Evolutionary conservation across 345 rosid genomes (phyloP), one percentile per base, ranked within the genome.

Genomic region (Geranium brycei): DNA sequence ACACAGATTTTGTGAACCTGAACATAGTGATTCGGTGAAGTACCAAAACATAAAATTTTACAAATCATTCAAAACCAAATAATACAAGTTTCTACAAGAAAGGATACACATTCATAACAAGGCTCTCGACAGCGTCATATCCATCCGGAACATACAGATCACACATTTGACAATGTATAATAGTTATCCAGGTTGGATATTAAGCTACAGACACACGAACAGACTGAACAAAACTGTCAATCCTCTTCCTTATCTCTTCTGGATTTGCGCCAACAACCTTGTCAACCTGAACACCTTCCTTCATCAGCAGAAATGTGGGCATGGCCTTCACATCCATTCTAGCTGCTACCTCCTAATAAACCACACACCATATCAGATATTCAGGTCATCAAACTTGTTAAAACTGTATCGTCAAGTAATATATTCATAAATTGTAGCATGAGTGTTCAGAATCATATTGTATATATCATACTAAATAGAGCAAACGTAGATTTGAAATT

Each of bases 241-340:
- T 73, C 85, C 88, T 78, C 80, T 78, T 87, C 95, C 81, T 87
- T 41, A 89, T 83, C 84, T 89, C 96, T 57, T 81, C 96, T 5
- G 91, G 96, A 65, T 93, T 87, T 2, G 95, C 97, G 12, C 99
- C 99, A 31, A 93, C 95, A 14, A 89, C 59, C 79, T 82, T 93
- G 80, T 89, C 95, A 11, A 73, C 82, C 4, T 40, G 60, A 65
- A 69, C 74, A 65, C 93, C 88, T 64, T 77, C 86, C 72, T 69
- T 90, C 85, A 86, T 76, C 78, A 88, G 72, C 73, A 83, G 17
- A 76, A 90, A 90, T 13, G 99, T 88, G 0, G 99, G 95, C 99
- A 93, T 93, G n/a, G 99, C 97, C 75, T 85, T 90, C 17, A 86
- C 75, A 66, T 81, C 85, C 83, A 86, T 64, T 64, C 72, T 79